phyloP scores from a whole-genome alignment of 345 rosid species.

The Aquilaria yunnanensis region DNA sequence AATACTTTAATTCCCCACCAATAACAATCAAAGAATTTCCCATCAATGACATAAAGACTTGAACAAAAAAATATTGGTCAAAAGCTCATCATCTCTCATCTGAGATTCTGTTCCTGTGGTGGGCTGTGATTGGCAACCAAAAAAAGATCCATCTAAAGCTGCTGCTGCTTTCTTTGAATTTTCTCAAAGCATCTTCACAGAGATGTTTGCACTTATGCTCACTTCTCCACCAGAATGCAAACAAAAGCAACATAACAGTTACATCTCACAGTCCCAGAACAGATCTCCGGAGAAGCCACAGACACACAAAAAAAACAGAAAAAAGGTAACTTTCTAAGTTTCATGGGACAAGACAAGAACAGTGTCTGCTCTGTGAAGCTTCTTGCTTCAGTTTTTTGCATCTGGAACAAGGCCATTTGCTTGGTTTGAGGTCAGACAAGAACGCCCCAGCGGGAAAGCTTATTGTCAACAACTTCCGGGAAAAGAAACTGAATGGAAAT shows the following conservation, averaged over 20 bases:
- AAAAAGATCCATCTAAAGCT: conserved; percentile 39
- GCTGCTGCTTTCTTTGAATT: conserved; percentile 21
- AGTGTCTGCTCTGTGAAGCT: conserved; percentile 16
- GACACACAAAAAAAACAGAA: not conserved
- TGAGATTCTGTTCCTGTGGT: conserved; percentile 62
- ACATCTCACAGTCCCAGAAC: not conserved
- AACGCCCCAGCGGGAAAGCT: conserved; percentile 3
- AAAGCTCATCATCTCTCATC: conserved; percentile 43
- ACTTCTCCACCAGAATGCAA: conserved; percentile 20
- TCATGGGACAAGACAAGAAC: conserved; percentile 16
- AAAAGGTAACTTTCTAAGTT: conserved; percentile 4
- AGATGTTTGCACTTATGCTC: conserved; percentile 20
- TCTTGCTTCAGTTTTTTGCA: conserved; percentile 11
- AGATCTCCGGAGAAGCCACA: too few species aligned
- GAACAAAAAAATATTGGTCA: conserved; percentile 19
- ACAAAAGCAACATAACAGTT: conserved; percentile 10
- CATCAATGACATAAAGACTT: conserved; percentile 18
- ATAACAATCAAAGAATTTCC: conserved; percentile 15
- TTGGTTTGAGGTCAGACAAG: conserved; percentile 15
- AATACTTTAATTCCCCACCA: conserved; percentile 12
- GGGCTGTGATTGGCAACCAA: conserved; percentile 49
- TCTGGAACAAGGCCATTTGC: conserved; percentile 4
- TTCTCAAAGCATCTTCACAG: conserved; percentile 40
- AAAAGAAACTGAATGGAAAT: conserved; percentile 16
- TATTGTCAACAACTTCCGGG: conserved; percentile 7